Evolutionary conservation across 1,284 basidiomycete genomes (phyloP), one percentile per base, ranked within the genome.

Genomic region (Megacollybia platyphylla): DNA sequence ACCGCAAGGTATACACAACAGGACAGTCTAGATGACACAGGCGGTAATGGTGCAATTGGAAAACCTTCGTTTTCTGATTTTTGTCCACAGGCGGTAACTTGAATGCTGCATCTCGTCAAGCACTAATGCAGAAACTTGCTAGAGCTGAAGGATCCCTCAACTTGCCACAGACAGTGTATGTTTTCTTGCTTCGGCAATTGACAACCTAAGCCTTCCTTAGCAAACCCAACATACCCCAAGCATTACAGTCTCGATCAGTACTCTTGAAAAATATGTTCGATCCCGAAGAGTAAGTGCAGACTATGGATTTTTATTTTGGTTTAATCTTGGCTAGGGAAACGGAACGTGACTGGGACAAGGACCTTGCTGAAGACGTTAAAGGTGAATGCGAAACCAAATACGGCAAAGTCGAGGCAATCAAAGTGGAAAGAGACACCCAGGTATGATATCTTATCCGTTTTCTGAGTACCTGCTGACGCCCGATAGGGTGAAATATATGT

Each of bases 101-200:
- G 70, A 94, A 94, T 68, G 87, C 86, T 69, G 87, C 86, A 53
- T 89, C 88, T 57, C 86, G 92, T 65, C 90, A 93, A 72, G 88
- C 90, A 63, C 86, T 97, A 67, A 97, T 97, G 92, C 88, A 92
- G 67, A 97, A 96, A 79, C 85, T 97, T 73, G 90, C 92, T 59
- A 89, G 92, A 70, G 87, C 75, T 62, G 87, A 91, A 52, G 70
- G 76, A 42, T 60, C 79, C 34, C 62, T 72, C 38, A 60, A 67
- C 43, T 68, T 66, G 52, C 67, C 73, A 50, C 68, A 77, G 52
- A 70, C 77, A 35, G 59, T 73, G 82, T 86, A 62, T 51, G 76
- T 59, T 20, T 40, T n/a, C 31, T 44, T 28, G 29, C 18, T 37
- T n/a, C 42, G 44, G 41, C 9, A 26, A 29, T 36, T 11, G 35